Conservation (phyloP, 2,329 filamentous ascomycete species). For the Tolypocladium paradoxum region DNA sequence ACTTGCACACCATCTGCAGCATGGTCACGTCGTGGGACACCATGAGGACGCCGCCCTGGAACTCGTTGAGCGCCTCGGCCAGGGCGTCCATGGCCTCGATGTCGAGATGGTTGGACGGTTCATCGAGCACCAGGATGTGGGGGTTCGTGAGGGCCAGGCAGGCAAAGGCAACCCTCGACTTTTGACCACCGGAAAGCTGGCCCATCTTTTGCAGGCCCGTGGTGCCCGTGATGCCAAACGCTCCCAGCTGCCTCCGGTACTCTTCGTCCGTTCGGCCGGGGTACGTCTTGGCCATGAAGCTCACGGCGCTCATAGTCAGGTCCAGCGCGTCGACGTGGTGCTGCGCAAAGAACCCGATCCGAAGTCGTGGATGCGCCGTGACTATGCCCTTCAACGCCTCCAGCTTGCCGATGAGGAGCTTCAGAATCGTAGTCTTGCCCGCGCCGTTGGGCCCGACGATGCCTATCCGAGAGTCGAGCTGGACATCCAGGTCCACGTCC, state of each 20-base stretch:
- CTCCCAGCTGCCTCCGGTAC: slow-evolving; percentile 88
- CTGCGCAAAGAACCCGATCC: slow-evolving; percentile 94
- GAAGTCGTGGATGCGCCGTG: slow-evolving; percentile 75
- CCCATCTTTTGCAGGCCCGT: slow-evolving; percentile 95
- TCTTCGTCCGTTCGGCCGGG: slow-evolving; percentile 91
- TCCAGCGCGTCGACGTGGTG: slow-evolving; percentile 97
- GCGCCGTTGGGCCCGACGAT: slow-evolving; percentile 99
- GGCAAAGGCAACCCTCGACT: slow-evolving; percentile 97
- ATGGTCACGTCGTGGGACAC: slow-evolving; percentile 99
- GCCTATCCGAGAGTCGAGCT: slow-evolving; percentile 94
- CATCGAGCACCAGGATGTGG: slow-evolving; percentile 94
- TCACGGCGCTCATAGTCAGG: slow-evolving; percentile 76
- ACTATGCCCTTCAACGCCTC: slow-evolving; percentile 69
- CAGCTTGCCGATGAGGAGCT: slow-evolving; percentile 86
- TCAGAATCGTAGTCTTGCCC: slow-evolving; percentile 96
- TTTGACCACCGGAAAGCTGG: slow-evolving; percentile 89
- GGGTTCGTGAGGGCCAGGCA: slow-evolving; percentile 88
- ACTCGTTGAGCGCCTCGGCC: slow-evolving; percentile 69
- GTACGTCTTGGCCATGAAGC: slow-evolving; percentile 90
- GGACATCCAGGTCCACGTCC: slow-evolving; percentile 90
- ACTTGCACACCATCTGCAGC: slow-evolving; percentile 90
- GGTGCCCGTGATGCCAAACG: slow-evolving; percentile 83
- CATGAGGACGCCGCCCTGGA: slow-evolving; percentile 94
- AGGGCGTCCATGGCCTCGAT: slow-evolving; percentile 99
- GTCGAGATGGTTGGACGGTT: slow-evolving; percentile 96